Conservation (phyloP, 2,329 filamentous ascomycete species). For the Rutstroemia sp. region DNA sequence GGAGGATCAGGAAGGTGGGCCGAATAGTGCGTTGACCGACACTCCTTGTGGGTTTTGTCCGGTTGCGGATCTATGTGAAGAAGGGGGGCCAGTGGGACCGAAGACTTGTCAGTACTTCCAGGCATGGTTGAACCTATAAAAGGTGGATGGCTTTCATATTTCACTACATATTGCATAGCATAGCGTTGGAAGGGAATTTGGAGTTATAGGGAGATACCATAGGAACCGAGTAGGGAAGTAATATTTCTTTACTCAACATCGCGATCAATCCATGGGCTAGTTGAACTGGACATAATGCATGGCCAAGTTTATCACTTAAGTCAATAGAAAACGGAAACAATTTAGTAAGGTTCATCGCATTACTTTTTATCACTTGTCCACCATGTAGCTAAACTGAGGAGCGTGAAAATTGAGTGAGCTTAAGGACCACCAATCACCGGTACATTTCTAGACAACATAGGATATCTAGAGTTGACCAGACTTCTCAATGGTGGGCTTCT, state of each 20-base stretch:
- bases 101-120: slow-evolving; percentile 88
- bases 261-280: not conserved
- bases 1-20: slow-evolving; percentile 33
- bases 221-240: not conserved
- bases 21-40: slow-evolving; percentile 57
- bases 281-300: no score
- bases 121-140: slow-evolving; percentile 60
- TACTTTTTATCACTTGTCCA: slow-evolving; percentile 8
- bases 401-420: slow-evolving; percentile 7
- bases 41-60: slow-evolving; percentile 87
- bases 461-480: slow-evolving; percentile 34
- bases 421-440: slow-evolving; percentile 11
- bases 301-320: no score
- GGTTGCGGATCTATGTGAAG: slow-evolving; percentile 86
- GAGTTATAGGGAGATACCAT: slow-evolving; percentile 29
- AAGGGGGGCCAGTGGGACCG: slow-evolving; percentile 83
- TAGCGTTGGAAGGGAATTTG: slow-evolving; percentile 23
- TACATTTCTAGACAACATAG: slow-evolving; percentile 31
- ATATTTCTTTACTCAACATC: no score
- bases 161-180: slow-evolving; percentile 20
- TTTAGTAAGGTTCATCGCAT: slow-evolving; percentile 8
- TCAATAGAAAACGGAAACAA: not conserved
- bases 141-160: slow-evolving; percentile 13
- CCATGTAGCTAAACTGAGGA: slow-evolving; percentile 7
- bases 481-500: slow-evolving; percentile 51